phyloP scores from a whole-genome alignment of 2,329 filamentous ascomycete species.

The Sporothrix curviconia region DNA sequence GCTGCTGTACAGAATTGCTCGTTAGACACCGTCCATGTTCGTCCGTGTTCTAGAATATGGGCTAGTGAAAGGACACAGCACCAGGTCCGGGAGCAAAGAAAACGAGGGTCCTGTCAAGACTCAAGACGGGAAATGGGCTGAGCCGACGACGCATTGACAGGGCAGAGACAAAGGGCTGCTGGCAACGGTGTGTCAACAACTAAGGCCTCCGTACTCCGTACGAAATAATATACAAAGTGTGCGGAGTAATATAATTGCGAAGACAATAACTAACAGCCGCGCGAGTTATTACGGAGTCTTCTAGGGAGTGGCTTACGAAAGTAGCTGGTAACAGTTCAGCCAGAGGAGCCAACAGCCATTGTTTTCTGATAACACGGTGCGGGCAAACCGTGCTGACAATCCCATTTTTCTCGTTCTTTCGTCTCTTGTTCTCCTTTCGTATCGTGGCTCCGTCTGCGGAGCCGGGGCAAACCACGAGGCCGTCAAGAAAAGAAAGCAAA shows the following conservation, averaged over 20 bases:
- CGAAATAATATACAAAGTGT: neutral
- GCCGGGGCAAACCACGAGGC: neutral
- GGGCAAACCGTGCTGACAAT: neutral
- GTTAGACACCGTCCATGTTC: neutral
- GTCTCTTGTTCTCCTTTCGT: too few species aligned
- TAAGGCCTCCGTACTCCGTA: too few species aligned
- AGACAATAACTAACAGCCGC: neutral
- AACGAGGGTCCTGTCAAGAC: neutral
- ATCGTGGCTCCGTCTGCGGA: too few species aligned
- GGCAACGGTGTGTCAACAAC: neutral
- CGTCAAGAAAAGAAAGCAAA: neutral
- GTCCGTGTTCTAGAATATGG: conserved; percentile 3
- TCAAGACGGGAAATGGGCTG: neutral
- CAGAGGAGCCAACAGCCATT: too few species aligned
- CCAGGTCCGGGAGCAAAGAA: neutral
- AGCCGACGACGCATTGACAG: conserved; percentile 2
- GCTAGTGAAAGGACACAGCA: conserved; percentile 1
- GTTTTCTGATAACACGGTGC: too few species aligned
- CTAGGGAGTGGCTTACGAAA: too few species aligned
- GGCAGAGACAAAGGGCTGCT: neutral
- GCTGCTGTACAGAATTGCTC: neutral
- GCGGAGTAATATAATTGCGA: neutral
- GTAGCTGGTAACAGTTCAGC: too few species aligned
- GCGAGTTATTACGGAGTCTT: too few species aligned
- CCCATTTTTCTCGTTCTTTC: too few species aligned